Percentiles rank a stretch among this genome's conserved stretches.
These are phyloP conservation scores for Isatis lusitanica DNA, from an alignment of 441 rosid species.

Conservation along the genomic window DNA sequence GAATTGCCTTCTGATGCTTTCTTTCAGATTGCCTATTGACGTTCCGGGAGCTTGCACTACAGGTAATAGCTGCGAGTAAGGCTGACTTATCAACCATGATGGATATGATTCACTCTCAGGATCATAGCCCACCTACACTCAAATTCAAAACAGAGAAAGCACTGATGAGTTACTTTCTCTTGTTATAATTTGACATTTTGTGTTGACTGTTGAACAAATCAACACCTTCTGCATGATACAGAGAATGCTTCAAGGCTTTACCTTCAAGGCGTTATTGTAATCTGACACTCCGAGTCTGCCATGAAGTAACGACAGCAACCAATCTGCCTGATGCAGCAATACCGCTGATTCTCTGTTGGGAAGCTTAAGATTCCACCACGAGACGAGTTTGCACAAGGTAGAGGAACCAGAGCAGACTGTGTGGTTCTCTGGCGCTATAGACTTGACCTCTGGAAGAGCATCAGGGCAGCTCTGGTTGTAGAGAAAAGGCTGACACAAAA, in stretches of 20 bases:
- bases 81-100: slow-evolving; percentile 78
- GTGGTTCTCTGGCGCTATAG: slow-evolving; percentile 81
- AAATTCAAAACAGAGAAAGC: not conserved
- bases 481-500: slow-evolving; percentile 68
- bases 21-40: slow-evolving; percentile 61
- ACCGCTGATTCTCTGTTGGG: slow-evolving; percentile 53
- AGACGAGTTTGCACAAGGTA: slow-evolving; percentile 87
- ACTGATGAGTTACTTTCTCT: slow-evolving; percentile 2
- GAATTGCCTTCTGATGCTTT: slow-evolving; percentile 48
- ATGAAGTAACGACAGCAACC: slow-evolving; percentile 92
- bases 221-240: not conserved
- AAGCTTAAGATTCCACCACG: slow-evolving; percentile 71
- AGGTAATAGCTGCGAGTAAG: slow-evolving; percentile 75
- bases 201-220: not conserved
- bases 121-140: slow-evolving; percentile 82
- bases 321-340: slow-evolving; percentile 91
- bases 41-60: slow-evolving; percentile 76
- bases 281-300: slow-evolving; percentile 87
- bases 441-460: slow-evolving; percentile 66
- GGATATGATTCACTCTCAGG: slow-evolving; percentile 86
- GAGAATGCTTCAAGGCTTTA: slow-evolving; percentile 5
- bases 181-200: not conserved
- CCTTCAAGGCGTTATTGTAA: slow-evolving; percentile 92
- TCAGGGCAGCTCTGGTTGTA: slow-evolving; percentile 82
- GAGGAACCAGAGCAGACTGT: slow-evolving; percentile 90